Evolutionary conservation across 2,329 filamentous ascomycete species (phyloP), one percentile per base, ranked within the genome.

Genomic region (Hysterium pulicare): DNA sequence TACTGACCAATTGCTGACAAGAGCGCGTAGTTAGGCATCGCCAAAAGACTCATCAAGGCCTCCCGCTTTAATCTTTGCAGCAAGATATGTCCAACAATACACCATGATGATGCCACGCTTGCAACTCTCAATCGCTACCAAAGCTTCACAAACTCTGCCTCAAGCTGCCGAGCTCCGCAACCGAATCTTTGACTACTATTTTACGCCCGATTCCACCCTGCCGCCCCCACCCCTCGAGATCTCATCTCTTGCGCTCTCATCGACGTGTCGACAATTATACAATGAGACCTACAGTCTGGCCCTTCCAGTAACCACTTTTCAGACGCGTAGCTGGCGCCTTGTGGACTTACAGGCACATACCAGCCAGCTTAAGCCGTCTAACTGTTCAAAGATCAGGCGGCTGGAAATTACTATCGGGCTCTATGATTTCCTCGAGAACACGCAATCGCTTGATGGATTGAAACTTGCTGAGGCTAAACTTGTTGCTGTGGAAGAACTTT

Each of bases 101-200:
- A n/a, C n/a, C 19, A 16, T 36, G 15, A 17, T 28, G n/a, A 38
- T 38, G 26, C 20, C 28, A 7, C 24, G 13, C 15, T 31, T 24
- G 22, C 32, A 17, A 28, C 22, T n/a, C 38, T 30, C 40, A 28
- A 44, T 38, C 45, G 21, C 48, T 34, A 23, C 37, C 19, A 19
- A 34, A 35, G 33, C 36, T 32, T 48, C 45, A 11, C 40, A 41
- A 13, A 38, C 55, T 5, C 44, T 58, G 2, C 16, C 36, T 5
- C 43, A 54, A 4, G 49, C 55, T 2, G 47, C 46, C 11, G 55
- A 58, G 34, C 26, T 58, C 2, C 42, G 53, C 13, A 53, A 55
- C 35, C 33, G 41, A 21, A 46, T 58, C 13, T 40, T 49, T 23
- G 42, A 46, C 10, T 53, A 49, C 37, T 46, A 44, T 13, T 47